Evolutionary conservation across 2,329 filamentous ascomycete genomes (phyloP), one percentile per base, ranked within the genome.

Genomic region (Paramyrothecium roridum): DNA sequence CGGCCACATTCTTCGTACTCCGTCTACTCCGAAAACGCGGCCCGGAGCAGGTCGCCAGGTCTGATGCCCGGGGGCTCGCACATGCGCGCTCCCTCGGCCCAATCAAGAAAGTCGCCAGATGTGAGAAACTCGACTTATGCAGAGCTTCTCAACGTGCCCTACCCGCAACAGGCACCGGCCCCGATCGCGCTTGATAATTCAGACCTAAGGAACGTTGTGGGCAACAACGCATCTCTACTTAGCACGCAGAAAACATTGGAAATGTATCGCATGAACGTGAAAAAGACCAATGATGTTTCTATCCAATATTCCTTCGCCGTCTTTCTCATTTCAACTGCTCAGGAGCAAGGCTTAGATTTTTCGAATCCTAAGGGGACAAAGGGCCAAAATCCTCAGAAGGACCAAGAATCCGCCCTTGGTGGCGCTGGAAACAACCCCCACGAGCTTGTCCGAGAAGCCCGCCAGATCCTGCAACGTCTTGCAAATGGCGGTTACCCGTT

Each of bases 241-340:
- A 93, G 91, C 66, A 88, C 91, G 34, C 90, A 93, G 68, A 93
- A 98, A 75, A 99, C 95, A 2, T 83, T 99, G 50, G 93, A 98
- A 54, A 97, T 98, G 93, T 99, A 99, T 72, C 85, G 93, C 48
- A 88, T 89, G 54, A 99, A 98, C 67, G 91, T 97, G 56, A 98
- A 97, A 77, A 99, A 99, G 78, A 96, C 95, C 3, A 95, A 89
- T 59, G 92, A 97, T 71, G 81, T 88, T 17, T 87, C 89, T 3
- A 90, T 96, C 34, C 92, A 97, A 72, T 98, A 98, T 72, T 95
- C 96, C 30, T 98, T 99, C 73, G 95, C 95, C 2, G 84, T 98
- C 40, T 96, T 96, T 71, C 86, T 99, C 77, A 88, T 98, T 62
- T 90, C 93, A 49, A 88, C 91, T 2, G 93, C 93, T 45, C 89